A percentile compares a stretch with the other conserved stretches of the same genome.
These are phyloP conservation scores for Meripilus lineatus DNA, from an alignment of 1,284 basidiomycete species.

Conservation along the genomic window DNA sequence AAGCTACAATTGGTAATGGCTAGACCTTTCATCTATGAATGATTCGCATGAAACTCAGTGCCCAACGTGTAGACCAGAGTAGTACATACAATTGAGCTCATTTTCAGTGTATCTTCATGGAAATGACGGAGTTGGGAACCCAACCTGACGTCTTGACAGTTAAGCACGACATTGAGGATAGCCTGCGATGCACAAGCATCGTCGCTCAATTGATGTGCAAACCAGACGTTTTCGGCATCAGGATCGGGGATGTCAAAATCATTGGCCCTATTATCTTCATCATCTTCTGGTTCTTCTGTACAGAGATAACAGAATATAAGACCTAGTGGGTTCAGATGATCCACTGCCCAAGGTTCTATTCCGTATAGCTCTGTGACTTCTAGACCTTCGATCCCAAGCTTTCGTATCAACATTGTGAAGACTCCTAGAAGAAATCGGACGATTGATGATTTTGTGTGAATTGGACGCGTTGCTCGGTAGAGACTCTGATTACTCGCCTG, in stretches of 20 bases:
- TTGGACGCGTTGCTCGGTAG: not conserved
- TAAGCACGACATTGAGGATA: constrained; percentile 53
- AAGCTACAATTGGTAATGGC: constrained; percentile 49
- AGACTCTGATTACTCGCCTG: constrained; percentile 30
- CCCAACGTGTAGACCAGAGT: constrained; percentile 4
- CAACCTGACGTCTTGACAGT: constrained; percentile 46
- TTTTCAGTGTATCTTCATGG: constrained; percentile 42
- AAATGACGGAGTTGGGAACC: constrained; percentile 42
- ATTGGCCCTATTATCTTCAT: constrained; percentile 37
- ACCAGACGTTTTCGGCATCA: constrained; percentile 53
- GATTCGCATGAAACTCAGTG: not conserved
- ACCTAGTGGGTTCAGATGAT: constrained; percentile 47
- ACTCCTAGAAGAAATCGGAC: constrained; percentile 34
- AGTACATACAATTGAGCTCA: constrained; percentile 50
- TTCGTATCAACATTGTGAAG: constrained; percentile 50
- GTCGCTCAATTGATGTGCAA: constrained; percentile 61
- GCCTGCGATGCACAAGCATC: constrained; percentile 61
- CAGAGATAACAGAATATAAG: constrained; percentile 59
- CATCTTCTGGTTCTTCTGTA: constrained; percentile 39
- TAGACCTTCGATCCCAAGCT: constrained; percentile 44
- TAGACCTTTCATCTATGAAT: constrained; percentile 52
- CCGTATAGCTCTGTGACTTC: constrained; percentile 56
- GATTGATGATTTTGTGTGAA: not conserved
- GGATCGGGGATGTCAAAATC: constrained; percentile 46
- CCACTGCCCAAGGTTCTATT: constrained; percentile 56